Evolutionary conservation across 495 filamentous ascomycete genomes (phyloP), one percentile per base, ranked within the genome.

Genomic region (Apodospora peruviana): DNA sequence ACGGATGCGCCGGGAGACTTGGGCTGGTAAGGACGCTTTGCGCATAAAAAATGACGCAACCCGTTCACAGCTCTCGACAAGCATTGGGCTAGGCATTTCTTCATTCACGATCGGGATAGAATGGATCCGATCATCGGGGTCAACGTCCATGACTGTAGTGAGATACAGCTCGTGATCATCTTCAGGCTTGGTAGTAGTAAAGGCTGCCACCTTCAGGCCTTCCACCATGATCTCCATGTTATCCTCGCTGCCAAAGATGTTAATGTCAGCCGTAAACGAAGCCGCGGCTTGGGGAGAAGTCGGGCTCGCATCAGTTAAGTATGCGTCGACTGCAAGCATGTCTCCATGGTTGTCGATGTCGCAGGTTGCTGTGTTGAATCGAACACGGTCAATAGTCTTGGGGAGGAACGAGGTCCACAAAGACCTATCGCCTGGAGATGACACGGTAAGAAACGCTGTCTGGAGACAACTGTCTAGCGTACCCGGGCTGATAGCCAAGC

Each of bases 401-500:
- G 72, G 72, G 10, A 75, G 60, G 44, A 75, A 75, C 1, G 68
- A 64, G 0, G 68, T 70, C 72, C 72, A 75, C 1, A 75, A 59
- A 5, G 70, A 58, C 8, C 34, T 51, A 35, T 79, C 76, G 14
- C 67, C 70, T 2, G 76, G 74, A 2, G 65, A 66, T 0, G 74
- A 65, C 21, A 72, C 65, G 0, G 73, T 64, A 20, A 71, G 48
- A 23, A 78, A 71, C 0, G 65, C 61, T 0, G 67, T 57, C 37
- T 80, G 77, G 27, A 79, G 69, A 37, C 66, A 73, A 18, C 57
- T 59, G 44, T 79, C 76, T 8, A 80, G 58, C 0, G 69, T 72
- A 0, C 66, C 68, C 11, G 76, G 75, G 48, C 76, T 77, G 42
- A 75, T 66, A 51, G 48, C 21, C 34, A 75, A 44, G 11, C 37